phyloP scores from a whole-genome alignment of 768 basidiomycete species.

The Kwoniella dejecticola region DNA sequence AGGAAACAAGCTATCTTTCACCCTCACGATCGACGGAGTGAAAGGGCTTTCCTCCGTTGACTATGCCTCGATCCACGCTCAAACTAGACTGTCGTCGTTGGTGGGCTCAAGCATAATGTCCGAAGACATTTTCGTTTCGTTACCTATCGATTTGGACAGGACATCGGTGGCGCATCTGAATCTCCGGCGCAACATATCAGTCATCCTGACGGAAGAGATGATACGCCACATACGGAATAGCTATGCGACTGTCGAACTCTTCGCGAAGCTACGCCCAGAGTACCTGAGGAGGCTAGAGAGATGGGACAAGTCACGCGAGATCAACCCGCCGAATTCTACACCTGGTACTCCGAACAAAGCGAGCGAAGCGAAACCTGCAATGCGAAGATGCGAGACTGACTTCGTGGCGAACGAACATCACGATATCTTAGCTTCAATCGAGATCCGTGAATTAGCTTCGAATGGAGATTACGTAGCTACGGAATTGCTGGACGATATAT shows the following conservation, averaged over 20 bases:
- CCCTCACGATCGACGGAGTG: slow-evolving; percentile 79
- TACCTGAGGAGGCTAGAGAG: slow-evolving; percentile 86
- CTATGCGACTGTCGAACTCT: slow-evolving; percentile 87
- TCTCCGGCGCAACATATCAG: slow-evolving; percentile 78
- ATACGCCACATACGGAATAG: slow-evolving; percentile 70
- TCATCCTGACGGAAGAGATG: slow-evolving; percentile 73
- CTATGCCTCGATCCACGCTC: slow-evolving; percentile 80
- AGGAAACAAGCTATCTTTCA: slow-evolving; percentile 65
- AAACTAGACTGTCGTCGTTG: slow-evolving; percentile 84
- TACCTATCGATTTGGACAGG: slow-evolving; percentile 70
- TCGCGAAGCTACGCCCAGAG: slow-evolving; percentile 74
- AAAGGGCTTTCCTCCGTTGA: slow-evolving; percentile 88
- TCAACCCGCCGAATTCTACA: not conserved
- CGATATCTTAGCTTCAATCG: slow-evolving; percentile 80
- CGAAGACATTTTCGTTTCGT: slow-evolving; percentile 81
- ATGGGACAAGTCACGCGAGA: slow-evolving; percentile 90
- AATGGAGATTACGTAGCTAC: slow-evolving; percentile 82
- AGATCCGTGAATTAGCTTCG: slow-evolving; percentile 81
- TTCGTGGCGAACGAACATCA: slow-evolving; percentile 84
- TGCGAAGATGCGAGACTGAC: slow-evolving; percentile 91
- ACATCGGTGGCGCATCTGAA: slow-evolving; percentile 75
- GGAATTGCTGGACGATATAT: slow-evolving; percentile 79
- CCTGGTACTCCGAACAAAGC: slow-evolving; percentile 57
- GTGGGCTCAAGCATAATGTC: slow-evolving; percentile 68
- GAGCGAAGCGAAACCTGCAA: slow-evolving; percentile 57